These are phyloP conservation scores for Podospora appendiculata DNA, from an alignment of 495 filamentous ascomycete genomes.

Conservation along the genomic window DNA sequence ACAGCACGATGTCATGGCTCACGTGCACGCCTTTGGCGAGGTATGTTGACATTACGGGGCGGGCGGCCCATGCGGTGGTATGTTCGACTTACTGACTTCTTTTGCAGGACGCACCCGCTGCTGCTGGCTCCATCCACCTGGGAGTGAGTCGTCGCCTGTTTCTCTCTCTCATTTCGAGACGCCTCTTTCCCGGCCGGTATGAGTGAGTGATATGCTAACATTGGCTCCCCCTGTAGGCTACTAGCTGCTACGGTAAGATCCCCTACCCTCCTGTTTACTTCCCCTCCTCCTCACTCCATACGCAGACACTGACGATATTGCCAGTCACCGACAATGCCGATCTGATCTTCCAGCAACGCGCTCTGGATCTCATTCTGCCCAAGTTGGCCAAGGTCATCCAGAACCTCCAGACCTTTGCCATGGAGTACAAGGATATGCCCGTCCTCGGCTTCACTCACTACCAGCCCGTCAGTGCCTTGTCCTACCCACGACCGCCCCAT, in stretches of 20 bases:
- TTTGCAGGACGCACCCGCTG: constrained; percentile 52
- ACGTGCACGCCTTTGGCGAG: constrained; percentile 55
- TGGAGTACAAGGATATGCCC: constrained; percentile 59
- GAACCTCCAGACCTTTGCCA: constrained; percentile 70
- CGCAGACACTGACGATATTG: constrained; percentile 6
- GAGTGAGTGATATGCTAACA: too few species aligned
- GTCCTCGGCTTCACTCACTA: constrained; percentile 80
- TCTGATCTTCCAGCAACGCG: constrained; percentile 64
- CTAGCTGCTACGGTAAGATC: constrained; percentile 11
- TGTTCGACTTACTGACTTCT: too few species aligned
- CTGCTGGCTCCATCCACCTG: constrained; percentile 82
- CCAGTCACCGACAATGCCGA: constrained; percentile 66
- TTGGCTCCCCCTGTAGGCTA: constrained; percentile 62
- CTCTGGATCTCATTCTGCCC: constrained; percentile 67
- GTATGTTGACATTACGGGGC: constrained; percentile 29
- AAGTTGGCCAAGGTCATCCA: constrained; percentile 81
- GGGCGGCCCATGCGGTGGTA: too few species aligned
- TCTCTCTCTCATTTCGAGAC: too few species aligned
- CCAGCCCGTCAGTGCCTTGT: constrained; percentile 33
- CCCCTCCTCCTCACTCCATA: too few species aligned
- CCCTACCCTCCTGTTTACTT: too few species aligned
- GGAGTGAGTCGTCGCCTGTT: constrained; percentile 18
- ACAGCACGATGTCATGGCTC: constrained; percentile 54
- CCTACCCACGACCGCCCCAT: too few species aligned
- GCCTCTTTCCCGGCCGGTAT: too few species aligned